These are phyloP conservation scores for Daldinia loculata DNA, from an alignment of 495 filamentous ascomycete species.

Conservation along the genomic window DNA sequence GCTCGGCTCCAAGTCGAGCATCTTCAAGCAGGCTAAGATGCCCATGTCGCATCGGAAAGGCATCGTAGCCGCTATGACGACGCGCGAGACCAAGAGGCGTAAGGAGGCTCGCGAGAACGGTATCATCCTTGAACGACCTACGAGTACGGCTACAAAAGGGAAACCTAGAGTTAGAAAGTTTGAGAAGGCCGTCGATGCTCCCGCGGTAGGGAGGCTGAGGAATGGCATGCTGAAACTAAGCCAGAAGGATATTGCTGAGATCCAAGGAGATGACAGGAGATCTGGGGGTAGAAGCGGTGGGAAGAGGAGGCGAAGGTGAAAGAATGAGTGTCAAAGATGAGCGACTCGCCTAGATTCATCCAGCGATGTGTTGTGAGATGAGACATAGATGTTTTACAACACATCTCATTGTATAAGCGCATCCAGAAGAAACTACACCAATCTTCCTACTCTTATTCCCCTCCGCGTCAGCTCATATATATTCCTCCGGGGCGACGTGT, in stretches of 20 bases:
- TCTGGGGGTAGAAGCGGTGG: slow-evolving; percentile 42
- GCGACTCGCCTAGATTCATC: neutral
- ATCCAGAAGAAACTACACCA: neutral
- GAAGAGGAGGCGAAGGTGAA: slow-evolving; percentile 45
- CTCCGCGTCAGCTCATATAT: neutral
- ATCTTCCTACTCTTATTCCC: neutral
- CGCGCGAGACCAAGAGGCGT: slow-evolving; percentile 74
- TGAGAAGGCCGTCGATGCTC: slow-evolving; percentile 75
- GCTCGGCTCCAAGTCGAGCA: slow-evolving; percentile 78
- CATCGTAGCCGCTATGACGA: slow-evolving; percentile 70
- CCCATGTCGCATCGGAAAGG: slow-evolving; percentile 81
- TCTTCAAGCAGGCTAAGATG: slow-evolving; percentile 82
- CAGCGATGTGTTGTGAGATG: neutral
- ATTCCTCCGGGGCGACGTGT: neutral
- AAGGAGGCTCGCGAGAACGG: slow-evolving; percentile 88
- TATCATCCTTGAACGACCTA: slow-evolving; percentile 80
- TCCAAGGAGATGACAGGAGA: slow-evolving; percentile 58
- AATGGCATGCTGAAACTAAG: slow-evolving; percentile 83
- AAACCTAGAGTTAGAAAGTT: slow-evolving; percentile 55
- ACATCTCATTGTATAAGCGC: neutral
- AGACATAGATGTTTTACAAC: neutral
- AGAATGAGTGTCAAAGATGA: neutral
- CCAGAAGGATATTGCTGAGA: slow-evolving; percentile 74
- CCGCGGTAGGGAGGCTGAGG: slow-evolving; percentile 80
- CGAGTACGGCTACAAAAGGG: slow-evolving; percentile 36